Percentiles rank a stretch among this genome's conserved stretches.
These are phyloP conservation scores for Colletotrichum incanum DNA, from an alignment of 2,329 filamentous ascomycete species.

Conservation along the genomic window DNA sequence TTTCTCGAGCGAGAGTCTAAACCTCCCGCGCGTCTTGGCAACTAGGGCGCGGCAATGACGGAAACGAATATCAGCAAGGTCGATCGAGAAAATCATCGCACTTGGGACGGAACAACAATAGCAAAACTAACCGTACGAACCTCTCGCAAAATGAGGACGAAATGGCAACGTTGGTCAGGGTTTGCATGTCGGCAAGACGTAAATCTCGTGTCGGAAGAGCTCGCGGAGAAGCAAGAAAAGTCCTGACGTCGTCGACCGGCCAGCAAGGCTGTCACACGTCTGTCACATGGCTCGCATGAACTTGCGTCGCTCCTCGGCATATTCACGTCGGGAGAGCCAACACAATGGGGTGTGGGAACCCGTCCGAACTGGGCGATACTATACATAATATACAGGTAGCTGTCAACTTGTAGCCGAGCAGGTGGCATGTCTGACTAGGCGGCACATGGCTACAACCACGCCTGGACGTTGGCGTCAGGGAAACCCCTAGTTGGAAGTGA, in stretches of 20 bases:
- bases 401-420: constrained; percentile 4
- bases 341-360: background rate
- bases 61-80: background rate
- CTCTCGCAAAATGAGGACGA: background rate
- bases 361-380: constrained; percentile 6
- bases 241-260: background rate
- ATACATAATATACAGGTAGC: background rate
- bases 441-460: background rate
- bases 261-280: background rate
- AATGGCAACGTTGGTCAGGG: too few species aligned
- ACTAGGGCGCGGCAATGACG: background rate
- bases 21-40: background rate
- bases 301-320: background rate
- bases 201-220: background rate
- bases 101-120: too few species aligned
- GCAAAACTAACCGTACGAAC: background rate
- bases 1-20: background rate
- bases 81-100: background rate
- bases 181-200: background rate
- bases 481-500: background rate
- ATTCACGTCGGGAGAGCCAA: background rate
- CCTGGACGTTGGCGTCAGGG: background rate
- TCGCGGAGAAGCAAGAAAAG: background rate
- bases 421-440: background rate
- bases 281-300: constrained; percentile 9